phyloP scores from a whole-genome alignment of 2,329 filamentous ascomycete genomes.

The Esteya vermicola region DNA sequence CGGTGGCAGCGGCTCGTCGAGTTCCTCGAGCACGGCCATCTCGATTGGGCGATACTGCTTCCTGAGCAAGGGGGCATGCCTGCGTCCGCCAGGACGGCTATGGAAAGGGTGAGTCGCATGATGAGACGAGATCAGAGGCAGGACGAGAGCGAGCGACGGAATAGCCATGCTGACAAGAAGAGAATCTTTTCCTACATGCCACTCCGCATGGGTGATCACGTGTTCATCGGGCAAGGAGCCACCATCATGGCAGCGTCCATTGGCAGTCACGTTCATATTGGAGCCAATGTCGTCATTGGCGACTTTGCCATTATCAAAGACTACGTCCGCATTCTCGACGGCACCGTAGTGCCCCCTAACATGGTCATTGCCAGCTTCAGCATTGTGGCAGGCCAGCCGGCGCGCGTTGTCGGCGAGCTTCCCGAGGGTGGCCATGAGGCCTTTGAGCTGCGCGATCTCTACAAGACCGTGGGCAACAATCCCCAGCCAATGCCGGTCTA shows the following conservation, averaged over 20 bases:
- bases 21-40: constrained; percentile 49
- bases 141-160: background rate
- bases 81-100: constrained; percentile 71
- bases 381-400: constrained; percentile 75
- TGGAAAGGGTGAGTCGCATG: constrained; percentile 60
- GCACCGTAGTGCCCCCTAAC: constrained; percentile 66
- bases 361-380: constrained; percentile 91
- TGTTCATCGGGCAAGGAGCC: constrained; percentile 65
- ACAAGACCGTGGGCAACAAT: constrained; percentile 50
- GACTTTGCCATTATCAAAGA: constrained; percentile 90
- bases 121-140: background rate
- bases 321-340: constrained; percentile 76
- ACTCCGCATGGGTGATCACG: constrained; percentile 86
- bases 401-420: constrained; percentile 67
- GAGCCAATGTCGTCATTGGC: constrained; percentile 60
- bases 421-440: constrained; percentile 54
- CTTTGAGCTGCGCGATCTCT: constrained; percentile 50
- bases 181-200: constrained; percentile 66
- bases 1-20: too few species aligned
- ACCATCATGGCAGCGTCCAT: constrained; percentile 75
- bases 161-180: background rate
- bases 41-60: constrained; percentile 87
- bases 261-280: constrained; percentile 76
- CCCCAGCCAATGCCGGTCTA: constrained; percentile 22
- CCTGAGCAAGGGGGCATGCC: constrained; percentile 60